These are phyloP conservation scores for Petunia axillaris DNA, from an alignment of 257 asterid genomes.

Conservation along the genomic window DNA sequence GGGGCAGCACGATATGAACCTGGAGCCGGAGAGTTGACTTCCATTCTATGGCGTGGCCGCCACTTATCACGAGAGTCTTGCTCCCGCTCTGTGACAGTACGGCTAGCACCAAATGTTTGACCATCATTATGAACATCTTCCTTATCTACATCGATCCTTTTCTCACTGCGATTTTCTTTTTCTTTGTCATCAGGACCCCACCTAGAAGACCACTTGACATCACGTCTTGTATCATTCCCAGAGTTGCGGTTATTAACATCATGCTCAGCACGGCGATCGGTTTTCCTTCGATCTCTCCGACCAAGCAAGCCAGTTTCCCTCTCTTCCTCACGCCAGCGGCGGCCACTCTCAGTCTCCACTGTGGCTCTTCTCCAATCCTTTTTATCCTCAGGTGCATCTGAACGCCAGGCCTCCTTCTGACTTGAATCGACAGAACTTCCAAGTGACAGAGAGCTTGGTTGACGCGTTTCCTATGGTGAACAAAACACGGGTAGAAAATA, in stretches of 20 bases:
- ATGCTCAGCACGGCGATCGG: slow-evolving; percentile 80
- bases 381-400: slow-evolving; percentile 75
- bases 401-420: slow-evolving; percentile 86
- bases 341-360: slow-evolving; percentile 72
- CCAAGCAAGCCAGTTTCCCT: slow-evolving; percentile 98
- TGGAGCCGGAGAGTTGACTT: slow-evolving; percentile 62
- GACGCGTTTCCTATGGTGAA: slow-evolving; percentile 69
- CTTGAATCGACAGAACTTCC: slow-evolving; percentile 73
- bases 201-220: slow-evolving; percentile 89
- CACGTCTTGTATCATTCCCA: slow-evolving; percentile 83
- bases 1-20: slow-evolving; percentile 89
- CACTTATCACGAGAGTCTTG: slow-evolving; percentile 96
- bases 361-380: slow-evolving; percentile 79
- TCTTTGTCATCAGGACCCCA: slow-evolving; percentile 99
- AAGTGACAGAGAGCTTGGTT: slow-evolving; percentile 83
- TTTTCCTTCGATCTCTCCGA: slow-evolving; percentile 89
- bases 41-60: slow-evolving; percentile 99
- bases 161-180: slow-evolving; percentile 76
- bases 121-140: slow-evolving; percentile 67
- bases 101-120: slow-evolving; percentile 61
- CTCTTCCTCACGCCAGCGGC: slow-evolving; percentile 99
- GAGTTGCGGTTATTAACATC: slow-evolving; percentile 71
- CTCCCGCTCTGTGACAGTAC: slow-evolving; percentile 77
- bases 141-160: slow-evolving; percentile 71
- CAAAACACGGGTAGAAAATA: slow-evolving; percentile 12